Base-by-base conservation (phyloP, 306 rosid genomes). In the Bauhinia variegata region DNA sequence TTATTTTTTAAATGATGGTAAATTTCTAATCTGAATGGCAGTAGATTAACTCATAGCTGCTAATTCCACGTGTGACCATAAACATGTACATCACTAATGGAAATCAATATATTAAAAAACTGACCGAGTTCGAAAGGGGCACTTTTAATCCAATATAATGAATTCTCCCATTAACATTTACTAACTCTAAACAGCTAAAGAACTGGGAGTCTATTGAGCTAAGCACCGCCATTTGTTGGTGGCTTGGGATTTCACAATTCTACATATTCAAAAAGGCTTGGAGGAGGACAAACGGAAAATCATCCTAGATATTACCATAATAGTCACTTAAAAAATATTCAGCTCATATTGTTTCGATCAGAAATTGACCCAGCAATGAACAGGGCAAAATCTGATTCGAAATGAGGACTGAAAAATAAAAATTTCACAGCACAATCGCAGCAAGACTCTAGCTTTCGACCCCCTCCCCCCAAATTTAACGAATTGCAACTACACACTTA, bases 281-380 rank as follows among this genome's bases (percentile, higher is more conserved):
- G 7, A 59, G n/a, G n/a, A n/a, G 7, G 11, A 28, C 34, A 30
- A 3, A 31, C 7, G 12, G 47, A 5, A 36, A n/a, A n/a, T n/a
- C n/a, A n/a, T n/a, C n/a, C n/a, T n/a, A n/a, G n/a, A n/a, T n/a
- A n/a, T n/a, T n/a, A n/a, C n/a, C n/a, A n/a, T n/a, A n/a, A n/a
- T n/a, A n/a, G n/a, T n/a, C n/a, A n/a, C n/a, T n/a, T n/a, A n/a
- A n/a, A n/a, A n/a, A 36, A 23, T 11, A 44, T 44, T 12, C 50
- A 14, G 1, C 16, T 1, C 9, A 4, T 34, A 47, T 19, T n/a
- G 9, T 46, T 32, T 47, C 58, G 31, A 46, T 56, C 38, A 58
- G 56, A 55, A 43, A 28, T 31, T 12, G 46, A 41, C 51, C 65
- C 72, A 36, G 37, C 30, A 50, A 31, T 52, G n/a, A 66, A 44